phyloP scores from a whole-genome alignment of 2,329 filamentous ascomycete species.

The Trichoderma sp. region DNA sequence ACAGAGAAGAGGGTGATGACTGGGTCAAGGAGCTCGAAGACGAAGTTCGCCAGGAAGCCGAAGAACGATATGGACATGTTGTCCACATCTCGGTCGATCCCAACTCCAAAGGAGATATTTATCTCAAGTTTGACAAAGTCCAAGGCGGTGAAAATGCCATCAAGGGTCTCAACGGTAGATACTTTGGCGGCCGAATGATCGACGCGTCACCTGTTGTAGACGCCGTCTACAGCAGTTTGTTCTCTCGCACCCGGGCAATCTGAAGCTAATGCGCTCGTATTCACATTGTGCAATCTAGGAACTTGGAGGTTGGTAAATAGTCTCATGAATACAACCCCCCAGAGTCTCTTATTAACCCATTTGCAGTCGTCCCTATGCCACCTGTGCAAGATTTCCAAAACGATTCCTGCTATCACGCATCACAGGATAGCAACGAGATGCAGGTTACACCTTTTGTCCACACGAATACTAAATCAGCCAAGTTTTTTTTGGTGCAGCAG shows the following conservation, averaged over 20 bases:
- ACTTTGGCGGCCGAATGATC: slow-evolving; percentile 90
- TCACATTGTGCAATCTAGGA: slow-evolving; percentile 47
- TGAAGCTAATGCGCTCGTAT: slow-evolving; percentile 58
- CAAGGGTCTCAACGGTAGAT: slow-evolving; percentile 94
- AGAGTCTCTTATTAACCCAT: background rate
- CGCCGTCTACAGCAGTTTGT: slow-evolving; percentile 96
- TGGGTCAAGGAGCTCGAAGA: slow-evolving; percentile 95
- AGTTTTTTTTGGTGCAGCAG: slow-evolving; percentile 18
- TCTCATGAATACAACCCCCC: background rate
- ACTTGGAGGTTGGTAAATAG: slow-evolving; percentile 36
- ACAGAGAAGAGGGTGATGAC: slow-evolving; percentile 75
- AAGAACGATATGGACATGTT: slow-evolving; percentile 93
- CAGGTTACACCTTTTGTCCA: slow-evolving; percentile 8
- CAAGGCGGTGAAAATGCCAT: slow-evolving; percentile 96
- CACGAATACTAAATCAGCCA: slow-evolving; percentile 17
- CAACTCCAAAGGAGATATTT: slow-evolving; percentile 93
- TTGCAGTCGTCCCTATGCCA: background rate
- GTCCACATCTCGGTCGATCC: slow-evolving; percentile 95
- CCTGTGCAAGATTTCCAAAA: slow-evolving; percentile 1
- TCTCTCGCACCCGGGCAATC: slow-evolving; percentile 80
- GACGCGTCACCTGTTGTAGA: slow-evolving; percentile 95
- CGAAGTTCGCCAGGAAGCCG: slow-evolving; percentile 89
- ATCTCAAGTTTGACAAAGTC: slow-evolving; percentile 96
- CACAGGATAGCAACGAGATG: slow-evolving; percentile 1
- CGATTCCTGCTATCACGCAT: slow-evolving; percentile 13